Conservation (phyloP, 306 rosid species). For the Dalbergia cultrata region DNA sequence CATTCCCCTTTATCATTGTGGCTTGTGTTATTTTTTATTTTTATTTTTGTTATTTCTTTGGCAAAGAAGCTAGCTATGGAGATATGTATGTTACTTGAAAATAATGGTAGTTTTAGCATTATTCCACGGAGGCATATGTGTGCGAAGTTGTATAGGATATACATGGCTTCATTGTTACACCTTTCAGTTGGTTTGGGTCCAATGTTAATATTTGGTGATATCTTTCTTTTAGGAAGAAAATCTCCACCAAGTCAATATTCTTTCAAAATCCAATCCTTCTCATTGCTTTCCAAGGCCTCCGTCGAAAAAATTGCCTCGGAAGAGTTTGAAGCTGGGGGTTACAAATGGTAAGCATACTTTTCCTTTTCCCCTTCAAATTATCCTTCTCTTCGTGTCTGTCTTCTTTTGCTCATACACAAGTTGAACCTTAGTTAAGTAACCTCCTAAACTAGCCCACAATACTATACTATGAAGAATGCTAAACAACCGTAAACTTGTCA, state of each 20-base stretch:
- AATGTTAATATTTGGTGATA: background rate
- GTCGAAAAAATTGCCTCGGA: slow-evolving; percentile 40
- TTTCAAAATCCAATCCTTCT: slow-evolving; percentile 52
- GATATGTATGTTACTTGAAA: no score
- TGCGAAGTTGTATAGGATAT: no score
- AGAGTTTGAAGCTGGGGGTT: slow-evolving; percentile 55
- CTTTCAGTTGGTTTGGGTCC: no score
- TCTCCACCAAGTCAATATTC: slow-evolving; percentile 55
- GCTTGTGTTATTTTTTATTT: background rate
- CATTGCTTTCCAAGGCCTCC: slow-evolving; percentile 47
- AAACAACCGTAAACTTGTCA: no score
- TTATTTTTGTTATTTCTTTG: background rate
- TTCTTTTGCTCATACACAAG: background rate
- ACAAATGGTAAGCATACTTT: slow-evolving; percentile 49
- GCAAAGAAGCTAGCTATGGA: background rate
- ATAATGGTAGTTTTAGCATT: no score
- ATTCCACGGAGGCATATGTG: no score
- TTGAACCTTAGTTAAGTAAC: background rate
- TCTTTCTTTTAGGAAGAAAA: slow-evolving; percentile 49
- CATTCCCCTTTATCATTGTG: background rate
- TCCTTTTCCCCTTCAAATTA: background rate
- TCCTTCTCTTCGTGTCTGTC: no score
- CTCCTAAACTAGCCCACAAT: background rate
- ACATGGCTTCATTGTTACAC: no score
- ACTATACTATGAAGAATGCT: no score